Conservation (phyloP, 345 rosid species). For the Salix suchowensis region DNA sequence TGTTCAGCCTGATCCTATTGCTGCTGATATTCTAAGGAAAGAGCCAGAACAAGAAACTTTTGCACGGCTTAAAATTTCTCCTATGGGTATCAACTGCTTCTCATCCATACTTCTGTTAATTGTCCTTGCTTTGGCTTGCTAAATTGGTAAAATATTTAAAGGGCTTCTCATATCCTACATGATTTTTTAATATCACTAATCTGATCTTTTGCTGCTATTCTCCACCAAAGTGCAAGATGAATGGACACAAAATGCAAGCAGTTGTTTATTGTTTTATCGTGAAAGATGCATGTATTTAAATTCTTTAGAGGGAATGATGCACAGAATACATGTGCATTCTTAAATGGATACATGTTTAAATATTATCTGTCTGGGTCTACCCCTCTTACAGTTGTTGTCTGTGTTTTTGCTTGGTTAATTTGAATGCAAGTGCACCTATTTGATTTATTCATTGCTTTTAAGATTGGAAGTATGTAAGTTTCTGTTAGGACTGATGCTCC, state of each 20-base stretch:
- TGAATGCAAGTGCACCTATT: background rate
- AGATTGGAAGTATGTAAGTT: background rate
- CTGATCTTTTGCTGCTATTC: background rate
- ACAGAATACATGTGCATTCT: background rate
- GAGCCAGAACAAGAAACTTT: slow-evolving; percentile 98
- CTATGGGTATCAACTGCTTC: slow-evolving; percentile 44
- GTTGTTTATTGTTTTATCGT: background rate
- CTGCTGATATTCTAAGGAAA: slow-evolving; percentile 95
- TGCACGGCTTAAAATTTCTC: slow-evolving; percentile 71
- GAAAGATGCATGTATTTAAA: background rate
- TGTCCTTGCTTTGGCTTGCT: background rate
- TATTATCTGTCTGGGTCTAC: background rate
- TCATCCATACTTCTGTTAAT: background rate
- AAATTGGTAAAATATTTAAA: background rate
- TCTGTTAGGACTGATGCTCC: background rate
- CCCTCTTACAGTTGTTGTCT: background rate
- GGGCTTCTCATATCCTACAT: background rate
- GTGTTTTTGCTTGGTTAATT: background rate
- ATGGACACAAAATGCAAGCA: background rate
- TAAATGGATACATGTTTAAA: background rate
- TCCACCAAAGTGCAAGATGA: background rate
- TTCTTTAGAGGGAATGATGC: background rate
- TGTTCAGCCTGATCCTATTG: slow-evolving; percentile 97
- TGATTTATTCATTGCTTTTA: background rate
- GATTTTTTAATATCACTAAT: background rate